These are phyloP conservation scores for Endothia cerciana DNA, from an alignment of 2,329 filamentous ascomycete genomes.

Conservation along the genomic window DNA sequence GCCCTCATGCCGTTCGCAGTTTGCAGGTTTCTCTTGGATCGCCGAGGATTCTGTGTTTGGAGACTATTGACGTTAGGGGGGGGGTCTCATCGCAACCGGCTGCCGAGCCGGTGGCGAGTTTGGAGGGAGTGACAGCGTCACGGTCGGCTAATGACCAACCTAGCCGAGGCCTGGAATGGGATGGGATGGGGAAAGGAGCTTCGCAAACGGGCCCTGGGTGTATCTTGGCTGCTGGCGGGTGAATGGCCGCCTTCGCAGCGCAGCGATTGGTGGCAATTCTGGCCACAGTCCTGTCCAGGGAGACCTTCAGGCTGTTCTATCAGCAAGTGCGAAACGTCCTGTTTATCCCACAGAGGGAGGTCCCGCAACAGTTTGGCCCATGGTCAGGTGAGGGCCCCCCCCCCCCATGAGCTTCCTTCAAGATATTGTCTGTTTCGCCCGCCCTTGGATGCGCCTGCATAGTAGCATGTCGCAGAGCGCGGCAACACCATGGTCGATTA, in stretches of 20 bases:
- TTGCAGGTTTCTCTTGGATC: not conserved
- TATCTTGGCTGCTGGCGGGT: not conserved
- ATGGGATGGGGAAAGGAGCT: not conserved
- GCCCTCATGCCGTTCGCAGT: not conserved
- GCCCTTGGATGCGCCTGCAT: not conserved
- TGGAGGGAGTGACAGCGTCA: not conserved
- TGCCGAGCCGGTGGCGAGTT: not conserved
- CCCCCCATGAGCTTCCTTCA: not conserved
- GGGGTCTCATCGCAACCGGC: not conserved
- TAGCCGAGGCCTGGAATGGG: not conserved
- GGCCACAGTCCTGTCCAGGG: not conserved
- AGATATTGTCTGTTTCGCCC: not conserved
- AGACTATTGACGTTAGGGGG: not conserved
- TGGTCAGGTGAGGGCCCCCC: not conserved
- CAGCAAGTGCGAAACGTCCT: not conserved
- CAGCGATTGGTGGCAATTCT: slow-evolving; percentile 3
- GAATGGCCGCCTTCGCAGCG: not conserved
- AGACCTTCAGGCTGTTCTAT: not conserved
- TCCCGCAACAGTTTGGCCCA: not conserved
- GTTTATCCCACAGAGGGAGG: not conserved
- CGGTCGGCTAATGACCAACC: not conserved
- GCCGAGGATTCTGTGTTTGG: not conserved
- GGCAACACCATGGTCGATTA: not conserved
- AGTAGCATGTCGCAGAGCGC: not conserved
- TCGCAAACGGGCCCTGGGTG: not conserved